Evolutionary conservation across 352 stramenopile species (phyloP).

Genomic region (Phytopythium delawarense): DNA sequence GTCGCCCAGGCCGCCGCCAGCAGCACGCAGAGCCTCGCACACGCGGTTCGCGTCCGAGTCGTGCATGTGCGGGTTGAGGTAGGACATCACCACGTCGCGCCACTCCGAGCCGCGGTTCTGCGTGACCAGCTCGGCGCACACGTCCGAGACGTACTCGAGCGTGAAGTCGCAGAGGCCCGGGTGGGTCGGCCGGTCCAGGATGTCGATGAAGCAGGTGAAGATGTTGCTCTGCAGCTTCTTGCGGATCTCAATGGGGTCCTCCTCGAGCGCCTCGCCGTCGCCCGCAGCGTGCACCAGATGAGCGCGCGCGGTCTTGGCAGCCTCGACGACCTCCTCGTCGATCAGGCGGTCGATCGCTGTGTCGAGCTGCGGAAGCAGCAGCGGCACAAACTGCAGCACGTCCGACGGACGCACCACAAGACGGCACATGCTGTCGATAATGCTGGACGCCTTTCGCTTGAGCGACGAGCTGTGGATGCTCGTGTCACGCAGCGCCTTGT

Average conservation of each 20-base stretch:
- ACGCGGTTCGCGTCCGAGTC: conserved; percentile 43
- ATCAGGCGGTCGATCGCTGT: conserved; percentile 90
- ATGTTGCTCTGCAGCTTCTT: conserved; percentile 45
- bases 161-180: conserved; percentile 46
- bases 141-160: conserved; percentile 54
- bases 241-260: conserved; percentile 54
- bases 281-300: conserved; percentile 57
- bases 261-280: conserved; percentile 41
- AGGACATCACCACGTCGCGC: conserved; percentile 42
- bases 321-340: conserved; percentile 88
- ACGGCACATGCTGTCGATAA: conserved; percentile 93
- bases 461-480: conserved; percentile 89
- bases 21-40: conserved; percentile 43
- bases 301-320: conserved; percentile 50
- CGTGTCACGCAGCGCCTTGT: conserved; percentile 89
- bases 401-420: conserved; percentile 84
- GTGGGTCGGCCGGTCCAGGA: conserved; percentile 42
- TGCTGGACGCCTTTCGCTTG: conserved; percentile 88
- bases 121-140: conserved; percentile 59
- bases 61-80: conserved; percentile 56
- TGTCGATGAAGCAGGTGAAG: conserved; percentile 35
- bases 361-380: conserved; percentile 91
- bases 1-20: conserved; percentile 44
- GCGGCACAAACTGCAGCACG: conserved; percentile 89
- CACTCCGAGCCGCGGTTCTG: conserved; percentile 55